Base-by-base conservation (phyloP, 2,329 filamentous ascomycete genomes). In the Epichloe uncinata region DNA sequence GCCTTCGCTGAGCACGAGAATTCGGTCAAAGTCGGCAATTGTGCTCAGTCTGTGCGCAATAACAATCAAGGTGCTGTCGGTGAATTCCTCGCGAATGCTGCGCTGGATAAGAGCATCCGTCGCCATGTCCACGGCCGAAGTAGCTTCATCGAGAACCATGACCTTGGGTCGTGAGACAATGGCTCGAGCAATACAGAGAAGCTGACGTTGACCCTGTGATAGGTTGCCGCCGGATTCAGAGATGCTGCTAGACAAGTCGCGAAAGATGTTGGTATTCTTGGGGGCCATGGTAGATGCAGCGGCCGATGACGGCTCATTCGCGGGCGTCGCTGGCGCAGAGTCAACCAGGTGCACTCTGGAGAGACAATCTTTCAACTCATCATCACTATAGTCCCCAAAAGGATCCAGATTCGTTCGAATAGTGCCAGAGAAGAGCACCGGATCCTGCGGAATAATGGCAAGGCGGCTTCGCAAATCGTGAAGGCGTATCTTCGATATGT, bases 71-170 rank as follows among this genome's bases (percentile, higher is more conserved):
- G 84, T 87, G 40, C 76, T 77, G 53, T 78, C 78, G 0, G 73
- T 78, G 55, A 87, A 87, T 61, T 87, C 82, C 58, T 84, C 79
- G 20, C 84, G 74, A 56, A 89, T 87, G 47, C 74, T 80, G 5
- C 81, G 75, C 67, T 89, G 85, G 58, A 89, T 89, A 26, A 87
- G 73, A 1, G 74, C 69, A 61, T 90, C 85, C 0, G 85, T 89
- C 40, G 75, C 71, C 81, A 87, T 87, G 63, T 89, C 85, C 2
- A 90, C 84, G 0, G 85, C 84, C 3, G 78, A 83, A 0, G 86
- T 91, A 0, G 86, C 85, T 67, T 90, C 85, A 61, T 91, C 85
- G 1, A 90, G 74, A 1, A 90, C 79, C 77, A 91, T 84, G 57
- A 91, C 80, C 60, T 84, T 84, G 3, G 85, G 84, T 0, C 81